These are phyloP conservation scores for Puccinia novopanici DNA, from an alignment of 1,284 basidiomycete genomes.

Conservation along the genomic window DNA sequence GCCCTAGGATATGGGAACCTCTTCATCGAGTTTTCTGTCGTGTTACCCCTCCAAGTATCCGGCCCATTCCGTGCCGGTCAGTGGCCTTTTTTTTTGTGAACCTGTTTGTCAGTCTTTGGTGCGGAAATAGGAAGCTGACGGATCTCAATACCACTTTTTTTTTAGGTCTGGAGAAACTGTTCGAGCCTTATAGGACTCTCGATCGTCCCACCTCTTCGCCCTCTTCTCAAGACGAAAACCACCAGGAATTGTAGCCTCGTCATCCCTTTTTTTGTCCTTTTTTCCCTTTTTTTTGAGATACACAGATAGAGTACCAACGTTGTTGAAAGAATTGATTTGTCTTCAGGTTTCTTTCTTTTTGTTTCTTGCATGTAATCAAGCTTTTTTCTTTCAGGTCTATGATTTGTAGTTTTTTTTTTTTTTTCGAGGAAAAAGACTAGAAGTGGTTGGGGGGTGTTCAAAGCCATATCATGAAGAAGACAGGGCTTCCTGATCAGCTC, in stretches of 20 bases:
- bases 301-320: too few species aligned
- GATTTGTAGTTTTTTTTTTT: not conserved
- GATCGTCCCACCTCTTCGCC: not conserved
- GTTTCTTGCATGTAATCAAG: conserved; percentile 12
- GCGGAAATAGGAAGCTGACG: not conserved
- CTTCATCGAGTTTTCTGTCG: conserved; percentile 85
- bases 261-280: not conserved
- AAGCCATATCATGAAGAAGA: too few species aligned
- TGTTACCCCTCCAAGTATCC: conserved; percentile 67
- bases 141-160: not conserved
- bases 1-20: conserved; percentile 70
- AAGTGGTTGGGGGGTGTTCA: too few species aligned
- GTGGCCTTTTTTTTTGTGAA: not conserved
- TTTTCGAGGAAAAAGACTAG: too few species aligned
- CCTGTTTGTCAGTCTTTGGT: not conserved
- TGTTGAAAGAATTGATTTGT: not conserved
- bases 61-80: conserved; percentile 40
- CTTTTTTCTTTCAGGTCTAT: not conserved
- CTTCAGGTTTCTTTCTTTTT: not conserved
- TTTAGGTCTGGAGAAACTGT: conserved; percentile 14
- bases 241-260: conserved; percentile 16
- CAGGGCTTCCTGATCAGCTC: too few species aligned
- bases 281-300: not conserved
- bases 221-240: not conserved
- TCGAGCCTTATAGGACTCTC: not conserved